Evolutionary conservation across 257 asterid species (phyloP), one percentile per base, ranked within the genome.

Genomic region (Capsicum pubescens): DNA sequence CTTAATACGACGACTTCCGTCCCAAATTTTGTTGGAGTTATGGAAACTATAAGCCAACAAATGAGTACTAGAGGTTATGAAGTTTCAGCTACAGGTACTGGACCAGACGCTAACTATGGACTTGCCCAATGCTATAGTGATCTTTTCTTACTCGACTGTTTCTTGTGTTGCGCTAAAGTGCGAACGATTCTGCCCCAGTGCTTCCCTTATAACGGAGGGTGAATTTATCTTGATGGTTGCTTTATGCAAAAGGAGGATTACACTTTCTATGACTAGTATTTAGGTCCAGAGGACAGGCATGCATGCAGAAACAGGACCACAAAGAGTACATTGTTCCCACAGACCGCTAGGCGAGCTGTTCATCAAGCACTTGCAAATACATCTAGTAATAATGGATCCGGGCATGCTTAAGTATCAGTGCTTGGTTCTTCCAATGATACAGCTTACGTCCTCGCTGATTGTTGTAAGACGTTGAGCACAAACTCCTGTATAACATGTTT

Each of bases 401-500:
- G 86, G 14, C 86, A 89, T 63, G 91, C 72, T 8, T 82, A 84
- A 80, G 83, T 84, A 84, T 87, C 80, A 10, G 86, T 83, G 13
- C 48, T 87, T 0, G 77, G 90, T 70, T 44, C 82, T 12, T 17
- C 70, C 9, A 86, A 87, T 76, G 36, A 84, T 26, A 26, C 91
- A 5, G 94, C 84, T 70, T 90, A 92, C 58, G 94, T 90, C 46
- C 85, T 92, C 82, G 97, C 95, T 0, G 52, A 91, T 83, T 93
- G 97, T 74, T 93, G 97, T 97, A 90, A 82, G 88, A 78, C 94
- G 1, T 82, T 93, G 60, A 86, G 66, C 19, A 78, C 84, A 2
- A 84, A 58, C 1, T 83, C 89, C 36, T 93, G 95, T 14, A 77
- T 86, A 61, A 90, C 92, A 12, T 93, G 98, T 87, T 77, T 93